Percentiles rank a stretch among this genome's conserved stretches.
Conservation (phyloP, 2,329 filamentous ascomycete genomes). For the Meredithiella fracta region DNA sequence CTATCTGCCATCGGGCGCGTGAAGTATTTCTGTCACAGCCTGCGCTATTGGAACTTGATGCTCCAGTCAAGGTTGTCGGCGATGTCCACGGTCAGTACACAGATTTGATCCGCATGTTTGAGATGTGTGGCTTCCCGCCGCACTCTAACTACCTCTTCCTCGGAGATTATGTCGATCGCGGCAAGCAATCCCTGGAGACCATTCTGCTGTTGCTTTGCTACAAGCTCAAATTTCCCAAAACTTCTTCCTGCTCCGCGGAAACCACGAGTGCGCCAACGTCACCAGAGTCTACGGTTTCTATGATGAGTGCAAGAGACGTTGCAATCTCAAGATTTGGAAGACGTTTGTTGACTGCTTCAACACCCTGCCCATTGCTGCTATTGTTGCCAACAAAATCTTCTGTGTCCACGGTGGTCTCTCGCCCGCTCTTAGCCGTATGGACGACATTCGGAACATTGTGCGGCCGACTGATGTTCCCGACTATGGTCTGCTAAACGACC, state of each 20-base stretch:
- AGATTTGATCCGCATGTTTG: conserved; percentile 89
- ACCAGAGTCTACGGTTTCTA: conserved; percentile 95
- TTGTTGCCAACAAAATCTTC: conserved; percentile 93
- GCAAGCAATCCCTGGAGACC: conserved; percentile 89
- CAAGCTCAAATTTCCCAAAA: conserved; percentile 97
- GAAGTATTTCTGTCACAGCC: conserved; percentile 87
- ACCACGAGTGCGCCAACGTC: conserved; percentile 93
- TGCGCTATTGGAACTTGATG: conserved; percentile 75
- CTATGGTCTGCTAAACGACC: conserved; percentile 84
- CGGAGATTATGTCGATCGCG: conserved; percentile 90
- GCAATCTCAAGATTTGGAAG: conserved; percentile 97
- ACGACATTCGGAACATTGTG: conserved; percentile 91
- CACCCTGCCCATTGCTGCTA: conserved; percentile 84
- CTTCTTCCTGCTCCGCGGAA: conserved; percentile 86
- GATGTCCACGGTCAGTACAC: conserved; percentile 96
- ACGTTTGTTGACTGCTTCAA: conserved; percentile 96
- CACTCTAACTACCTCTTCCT: conserved; percentile 85
- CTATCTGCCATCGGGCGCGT: conserved; percentile 76
- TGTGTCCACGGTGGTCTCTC: conserved; percentile 92
- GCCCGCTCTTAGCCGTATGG: conserved; percentile 87
- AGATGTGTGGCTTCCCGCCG: conserved; percentile 95
- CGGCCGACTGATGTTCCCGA: conserved; percentile 94
- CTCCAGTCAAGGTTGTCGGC: conserved; percentile 93
- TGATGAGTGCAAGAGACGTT: conserved; percentile 91
- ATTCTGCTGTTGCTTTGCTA: conserved; percentile 87